A percentile compares a stretch with the other conserved stretches of the same genome.
Conservation (phyloP, 345 rosid species). For the Euphorbia lathyris region DNA sequence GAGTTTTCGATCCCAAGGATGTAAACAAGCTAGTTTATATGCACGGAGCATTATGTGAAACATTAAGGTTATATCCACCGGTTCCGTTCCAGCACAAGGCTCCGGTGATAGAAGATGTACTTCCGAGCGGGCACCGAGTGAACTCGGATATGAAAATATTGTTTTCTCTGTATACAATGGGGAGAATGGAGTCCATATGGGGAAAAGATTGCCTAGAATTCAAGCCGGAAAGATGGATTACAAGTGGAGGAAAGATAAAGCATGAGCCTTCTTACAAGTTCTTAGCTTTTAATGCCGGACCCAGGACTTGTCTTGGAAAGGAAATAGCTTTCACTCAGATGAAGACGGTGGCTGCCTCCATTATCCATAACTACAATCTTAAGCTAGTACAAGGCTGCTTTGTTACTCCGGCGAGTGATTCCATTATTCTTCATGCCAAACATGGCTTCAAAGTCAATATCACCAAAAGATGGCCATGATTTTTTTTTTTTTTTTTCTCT, state of each 20-base stretch:
- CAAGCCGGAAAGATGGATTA: slow-evolving; percentile 44
- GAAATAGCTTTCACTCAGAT: slow-evolving; percentile 53
- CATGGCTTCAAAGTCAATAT: slow-evolving; percentile 45
- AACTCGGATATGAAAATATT: slow-evolving; percentile 26
- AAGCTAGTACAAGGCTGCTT: slow-evolving; percentile 37
- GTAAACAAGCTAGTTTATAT: slow-evolving; percentile 14
- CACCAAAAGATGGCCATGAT: slow-evolving; percentile 18
- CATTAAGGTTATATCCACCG: slow-evolving; percentile 20
- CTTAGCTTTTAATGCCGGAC: slow-evolving; percentile 58
- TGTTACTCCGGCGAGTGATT: slow-evolving; percentile 24
- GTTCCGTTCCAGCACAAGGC: slow-evolving; percentile 19
- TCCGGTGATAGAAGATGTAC: slow-evolving; percentile 25
- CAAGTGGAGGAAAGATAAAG: slow-evolving; percentile 28
- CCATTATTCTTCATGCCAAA: slow-evolving; percentile 48
- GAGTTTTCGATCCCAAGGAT: neutral
- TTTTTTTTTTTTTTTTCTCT: neutral
- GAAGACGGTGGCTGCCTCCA: slow-evolving; percentile 42
- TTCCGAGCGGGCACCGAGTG: slow-evolving; percentile 40
- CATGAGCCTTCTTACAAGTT: slow-evolving; percentile 57
- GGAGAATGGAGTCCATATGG: slow-evolving; percentile 44
- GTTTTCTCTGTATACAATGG: slow-evolving; percentile 37
- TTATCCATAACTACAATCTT: slow-evolving; percentile 42
- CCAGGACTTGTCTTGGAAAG: slow-evolving; percentile 60
- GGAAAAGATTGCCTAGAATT: slow-evolving; percentile 41
- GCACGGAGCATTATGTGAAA: slow-evolving; percentile 16